A percentile compares a stretch with the other conserved stretches of the same genome.
These are phyloP conservation scores for Salvia hispanica DNA, from an alignment of 257 asterid genomes.

Conservation along the genomic window DNA sequence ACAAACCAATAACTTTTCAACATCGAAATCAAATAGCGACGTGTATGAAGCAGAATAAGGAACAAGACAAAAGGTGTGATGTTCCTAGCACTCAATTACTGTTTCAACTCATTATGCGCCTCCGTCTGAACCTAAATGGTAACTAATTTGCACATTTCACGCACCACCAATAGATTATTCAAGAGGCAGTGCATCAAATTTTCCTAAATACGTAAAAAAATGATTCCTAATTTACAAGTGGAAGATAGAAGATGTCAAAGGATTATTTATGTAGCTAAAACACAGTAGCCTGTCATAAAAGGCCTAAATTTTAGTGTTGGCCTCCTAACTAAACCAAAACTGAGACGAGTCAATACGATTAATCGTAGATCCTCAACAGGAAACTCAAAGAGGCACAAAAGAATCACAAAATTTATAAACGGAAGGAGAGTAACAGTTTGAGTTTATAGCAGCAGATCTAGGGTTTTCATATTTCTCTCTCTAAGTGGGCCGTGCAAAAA, in stretches of 20 bases:
- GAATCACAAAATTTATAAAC: not conserved
- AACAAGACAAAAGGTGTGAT: not conserved
- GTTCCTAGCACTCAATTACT: conserved; percentile 9
- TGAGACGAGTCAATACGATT: conserved; percentile 22
- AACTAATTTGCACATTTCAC: not conserved
- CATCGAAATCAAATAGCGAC: not conserved
- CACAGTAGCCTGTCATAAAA: conserved; percentile 27
- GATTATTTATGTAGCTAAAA: conserved; percentile 33
- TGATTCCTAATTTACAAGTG: not conserved
- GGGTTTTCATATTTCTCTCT: too few species aligned
- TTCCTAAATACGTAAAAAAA: not conserved
- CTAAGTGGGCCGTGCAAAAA: too few species aligned
- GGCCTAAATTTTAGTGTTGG: conserved; percentile 27
- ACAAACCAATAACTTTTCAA: too few species aligned
- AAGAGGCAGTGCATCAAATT: conserved; percentile 27
- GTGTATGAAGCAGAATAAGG: conserved; percentile 25
- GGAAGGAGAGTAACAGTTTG: too few species aligned
- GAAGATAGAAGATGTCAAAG: not conserved
- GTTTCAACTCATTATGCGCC: conserved; percentile 33
- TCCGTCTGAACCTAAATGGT: conserved; percentile 47
- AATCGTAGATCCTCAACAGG: conserved; percentile 27
- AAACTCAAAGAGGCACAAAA: conserved; percentile 49
- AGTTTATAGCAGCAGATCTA: too few species aligned
- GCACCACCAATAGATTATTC: conserved; percentile 31
- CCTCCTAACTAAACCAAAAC: conserved; percentile 26